Evolutionary conservation across 2,329 filamentous ascomycete species (phyloP).

Genomic region (Nectriaceae sp.): DNA sequence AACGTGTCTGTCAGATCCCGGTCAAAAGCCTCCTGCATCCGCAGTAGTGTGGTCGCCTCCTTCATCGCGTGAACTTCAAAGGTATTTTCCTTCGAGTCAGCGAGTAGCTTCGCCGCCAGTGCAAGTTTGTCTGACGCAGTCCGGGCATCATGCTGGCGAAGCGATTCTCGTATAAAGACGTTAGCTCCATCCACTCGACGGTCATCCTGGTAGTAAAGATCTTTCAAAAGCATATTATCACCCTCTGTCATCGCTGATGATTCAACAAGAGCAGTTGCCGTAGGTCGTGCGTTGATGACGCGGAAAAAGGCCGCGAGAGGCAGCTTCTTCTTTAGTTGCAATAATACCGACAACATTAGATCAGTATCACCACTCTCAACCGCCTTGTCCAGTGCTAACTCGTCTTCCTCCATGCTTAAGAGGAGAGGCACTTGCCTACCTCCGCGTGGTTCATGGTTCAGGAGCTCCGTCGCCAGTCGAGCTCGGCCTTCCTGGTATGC

Average conservation of each 20-base stretch:
- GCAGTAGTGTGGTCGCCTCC: constrained; percentile 77
- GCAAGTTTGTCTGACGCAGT: constrained; percentile 83
- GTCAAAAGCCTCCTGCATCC: constrained; percentile 85
- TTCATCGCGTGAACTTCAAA: constrained; percentile 76
- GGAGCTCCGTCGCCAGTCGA: constrained; percentile 83
- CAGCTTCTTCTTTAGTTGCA: constrained; percentile 87
- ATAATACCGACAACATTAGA: constrained; percentile 83
- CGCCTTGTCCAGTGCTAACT: constrained; percentile 92
- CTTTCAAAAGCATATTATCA: constrained; percentile 84
- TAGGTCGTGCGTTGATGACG: constrained; percentile 80
- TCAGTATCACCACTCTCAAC: constrained; percentile 96
- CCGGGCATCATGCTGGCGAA: constrained; percentile 69
- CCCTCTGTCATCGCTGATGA: constrained; percentile 68
- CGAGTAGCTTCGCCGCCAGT: constrained; percentile 79
- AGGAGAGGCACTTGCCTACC: constrained; percentile 95
- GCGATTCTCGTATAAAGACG: constrained; percentile 81
- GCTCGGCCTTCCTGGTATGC: constrained; percentile 92
- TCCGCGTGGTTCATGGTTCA: constrained; percentile 91
- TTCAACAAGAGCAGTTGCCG: constrained; percentile 88
- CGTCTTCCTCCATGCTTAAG: constrained; percentile 93
- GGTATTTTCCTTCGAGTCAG: constrained; percentile 77
- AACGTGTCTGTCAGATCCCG: constrained; percentile 79
- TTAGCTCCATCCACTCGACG: constrained; percentile 84
- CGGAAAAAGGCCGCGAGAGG: constrained; percentile 91
- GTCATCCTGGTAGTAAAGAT: constrained; percentile 97